Evolutionary conservation across 1,139 yeast species (phyloP), one percentile per base, ranked within the genome.

Genomic region (Yamadazyma kanchanaburiensis): DNA sequence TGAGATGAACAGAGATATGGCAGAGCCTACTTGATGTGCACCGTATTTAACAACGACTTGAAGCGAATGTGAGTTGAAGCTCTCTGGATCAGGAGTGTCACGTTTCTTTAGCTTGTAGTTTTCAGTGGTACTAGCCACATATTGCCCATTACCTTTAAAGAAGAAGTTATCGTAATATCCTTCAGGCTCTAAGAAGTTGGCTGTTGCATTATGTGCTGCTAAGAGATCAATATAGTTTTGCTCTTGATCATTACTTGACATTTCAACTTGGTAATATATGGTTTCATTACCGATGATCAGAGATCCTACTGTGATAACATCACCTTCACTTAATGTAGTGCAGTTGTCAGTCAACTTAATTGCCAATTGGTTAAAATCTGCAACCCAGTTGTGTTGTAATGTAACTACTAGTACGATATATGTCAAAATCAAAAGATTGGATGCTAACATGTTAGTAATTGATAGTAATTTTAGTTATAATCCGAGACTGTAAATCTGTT

Each of bases 161-260:
- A 18, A 18, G 20, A 18, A 18, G 20, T 18, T 18, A 18, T 18
- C 20, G 20, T 18, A 18, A 18, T 18, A 18, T 18, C 20, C 20
- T 18, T 18, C 20, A 18, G 20, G 20, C 10, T 18, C 20, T 18
- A 18, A 18, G 20, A 18, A 18, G 20, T 18, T 18, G 20, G 20
- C 20, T 18, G 20, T 18, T 18, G 20, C 20, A 7, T 18, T 18
- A 18, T 18, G 20, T 18, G 20, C 20, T 18, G 20, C 20, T 18
- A 18, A 18, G 20, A 18, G 20, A 18, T 18, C 20, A 18, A 18
- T 10, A 10, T 18, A 18, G 20, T 18, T 18, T 18, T 18, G 20
- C 20, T 18, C 20, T 18, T 18, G 20, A 18, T 18, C 20, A 18
- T 18, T 18, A 18, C 20, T 18, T 18, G 20, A 8, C 20, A 18